phyloP scores from a whole-genome alignment of 2,329 filamentous ascomycete species.

The Aspergillus sp. region DNA sequence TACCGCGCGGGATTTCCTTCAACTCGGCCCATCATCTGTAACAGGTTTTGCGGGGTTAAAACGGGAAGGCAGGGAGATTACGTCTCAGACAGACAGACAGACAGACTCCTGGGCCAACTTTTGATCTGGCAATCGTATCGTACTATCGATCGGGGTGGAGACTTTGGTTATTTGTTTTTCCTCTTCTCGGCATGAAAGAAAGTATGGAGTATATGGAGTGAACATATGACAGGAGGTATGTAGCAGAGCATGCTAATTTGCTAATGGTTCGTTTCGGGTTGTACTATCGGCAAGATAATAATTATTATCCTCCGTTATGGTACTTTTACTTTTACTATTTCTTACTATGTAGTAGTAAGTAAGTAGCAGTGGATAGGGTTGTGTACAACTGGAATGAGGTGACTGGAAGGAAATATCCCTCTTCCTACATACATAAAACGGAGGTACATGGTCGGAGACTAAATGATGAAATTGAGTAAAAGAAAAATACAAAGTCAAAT shows the following conservation, averaged over 20 bases:
- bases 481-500: neutral
- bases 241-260: neutral
- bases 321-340: too few relatives aligned
- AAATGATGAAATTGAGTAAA: neutral
- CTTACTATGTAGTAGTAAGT: too few relatives aligned
- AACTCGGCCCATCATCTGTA: neutral
- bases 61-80: neutral
- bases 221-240: constrained; percentile 1
- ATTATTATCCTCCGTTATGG: neutral
- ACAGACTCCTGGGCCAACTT: neutral
- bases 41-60: constrained; percentile 7
- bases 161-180: neutral
- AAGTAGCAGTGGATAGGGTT: neutral
- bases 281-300: neutral
- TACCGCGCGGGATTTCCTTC: constrained; percentile 13
- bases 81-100: neutral
- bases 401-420: neutral
- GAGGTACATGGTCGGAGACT: neutral
- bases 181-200: too few relatives aligned
- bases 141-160: neutral
- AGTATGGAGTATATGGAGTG: neutral
- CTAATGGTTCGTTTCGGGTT: neutral
- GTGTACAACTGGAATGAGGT: constrained; percentile 7
- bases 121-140: neutral
- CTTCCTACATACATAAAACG: neutral